These are phyloP conservation scores for Kingdonia uniflora DNA, from an alignment of 164 flowering plant species.

Conservation along the genomic window DNA sequence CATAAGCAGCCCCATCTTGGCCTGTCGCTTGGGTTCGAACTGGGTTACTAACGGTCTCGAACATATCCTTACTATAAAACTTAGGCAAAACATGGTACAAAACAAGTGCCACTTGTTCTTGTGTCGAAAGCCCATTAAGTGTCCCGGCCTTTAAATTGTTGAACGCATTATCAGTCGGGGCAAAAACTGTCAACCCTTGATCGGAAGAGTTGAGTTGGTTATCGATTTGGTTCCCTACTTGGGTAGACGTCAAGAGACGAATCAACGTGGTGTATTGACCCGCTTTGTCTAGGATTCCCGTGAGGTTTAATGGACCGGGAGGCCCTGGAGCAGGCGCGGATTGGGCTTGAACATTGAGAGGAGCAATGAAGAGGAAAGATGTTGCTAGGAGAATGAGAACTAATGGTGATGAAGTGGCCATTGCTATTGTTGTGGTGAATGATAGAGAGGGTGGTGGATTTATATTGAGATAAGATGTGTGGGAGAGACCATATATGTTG, in stretches of 20 bases:
- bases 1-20: conserved; percentile 24
- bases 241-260: conserved; percentile 41
- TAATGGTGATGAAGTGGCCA: conserved; percentile 11
- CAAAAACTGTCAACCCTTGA: conserved; percentile 73
- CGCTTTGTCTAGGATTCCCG: conserved; percentile 44
- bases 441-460: conserved; percentile 9
- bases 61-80: conserved; percentile 32
- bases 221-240: conserved; percentile 34
- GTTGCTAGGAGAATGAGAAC: conserved; percentile 17
- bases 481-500: conserved; percentile 21
- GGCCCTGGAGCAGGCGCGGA: conserved; percentile 43
- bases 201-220: conserved; percentile 62
- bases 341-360: conserved; percentile 22
- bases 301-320: conserved; percentile 49
- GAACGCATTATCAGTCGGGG: conserved; percentile 94
- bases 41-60: conserved; percentile 62
- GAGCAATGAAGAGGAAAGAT: conserved; percentile 15
- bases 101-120: conserved; percentile 49
- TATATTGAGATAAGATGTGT: conserved; percentile 24
- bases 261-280: conserved; percentile 56
- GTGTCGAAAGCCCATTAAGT: conserved; percentile 34
- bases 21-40: conserved; percentile 58
- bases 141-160: conserved; percentile 50
- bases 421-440: conserved; percentile 1
- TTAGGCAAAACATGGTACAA: conserved; percentile 61